phyloP scores from a whole-genome alignment of 352 stramenopile species.

The Phytophthora rubi region DNA sequence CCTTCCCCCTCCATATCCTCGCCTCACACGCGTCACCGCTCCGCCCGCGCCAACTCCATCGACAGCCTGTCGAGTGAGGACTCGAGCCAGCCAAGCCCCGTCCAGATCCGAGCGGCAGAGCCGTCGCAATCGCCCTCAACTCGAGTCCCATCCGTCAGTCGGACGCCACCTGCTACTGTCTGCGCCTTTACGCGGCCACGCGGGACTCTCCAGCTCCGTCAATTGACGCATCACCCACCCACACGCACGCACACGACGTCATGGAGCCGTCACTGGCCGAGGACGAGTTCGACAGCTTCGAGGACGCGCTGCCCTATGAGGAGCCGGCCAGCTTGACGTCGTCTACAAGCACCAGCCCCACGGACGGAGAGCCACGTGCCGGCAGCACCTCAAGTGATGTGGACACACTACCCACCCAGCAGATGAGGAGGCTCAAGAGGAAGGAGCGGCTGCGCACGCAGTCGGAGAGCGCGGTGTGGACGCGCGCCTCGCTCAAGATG shows the following conservation, averaged over 20 bases:
- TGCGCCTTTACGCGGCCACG: slow-evolving; percentile 28
- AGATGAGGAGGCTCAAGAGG: slow-evolving; percentile 35
- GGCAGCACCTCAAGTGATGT: slow-evolving; percentile 35
- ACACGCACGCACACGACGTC: neutral
- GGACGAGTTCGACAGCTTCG: slow-evolving; percentile 35
- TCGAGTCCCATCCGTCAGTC: slow-evolving; percentile 9
- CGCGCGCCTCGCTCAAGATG: slow-evolving; percentile 74
- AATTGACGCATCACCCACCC: slow-evolving; percentile 6
- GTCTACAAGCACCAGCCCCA: slow-evolving; percentile 45
- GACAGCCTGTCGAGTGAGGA: slow-evolving; percentile 6
- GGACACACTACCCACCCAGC: slow-evolving; percentile 29
- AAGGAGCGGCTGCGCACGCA: slow-evolving; percentile 80
- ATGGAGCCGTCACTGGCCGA: slow-evolving; percentile 36
- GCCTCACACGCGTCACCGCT: neutral
- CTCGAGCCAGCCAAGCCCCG: slow-evolving; percentile 6
- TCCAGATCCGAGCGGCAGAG: slow-evolving; percentile 25
- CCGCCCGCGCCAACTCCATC: slow-evolving; percentile 9
- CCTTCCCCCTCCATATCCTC: slow-evolving; percentile 25
- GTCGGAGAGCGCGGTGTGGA: slow-evolving; percentile 78
- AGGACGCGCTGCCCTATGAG: slow-evolving; percentile 37
- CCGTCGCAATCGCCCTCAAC: slow-evolving; percentile 11
- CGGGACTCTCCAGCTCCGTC: neutral
- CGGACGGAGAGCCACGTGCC: slow-evolving; percentile 30
- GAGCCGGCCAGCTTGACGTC: slow-evolving; percentile 42
- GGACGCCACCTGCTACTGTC: slow-evolving; percentile 11